These are phyloP conservation scores for Ananas comosus DNA, from an alignment of 176 grass and related monocot species.

Conservation along the genomic window DNA sequence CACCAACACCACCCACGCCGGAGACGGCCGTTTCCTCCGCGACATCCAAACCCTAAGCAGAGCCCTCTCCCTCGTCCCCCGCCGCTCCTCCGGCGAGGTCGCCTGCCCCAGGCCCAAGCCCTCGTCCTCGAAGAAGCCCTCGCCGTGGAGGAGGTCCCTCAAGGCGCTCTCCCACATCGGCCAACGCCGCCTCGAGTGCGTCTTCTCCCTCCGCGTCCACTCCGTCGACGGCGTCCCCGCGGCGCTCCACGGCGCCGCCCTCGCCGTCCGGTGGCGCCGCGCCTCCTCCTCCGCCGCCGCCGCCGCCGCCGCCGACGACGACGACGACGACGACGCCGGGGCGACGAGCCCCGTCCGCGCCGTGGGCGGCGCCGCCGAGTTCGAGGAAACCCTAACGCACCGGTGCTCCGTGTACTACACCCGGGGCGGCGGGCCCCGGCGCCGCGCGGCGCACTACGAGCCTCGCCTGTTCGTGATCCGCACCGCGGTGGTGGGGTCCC, in stretches of 20 bases:
- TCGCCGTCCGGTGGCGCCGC: constrained; percentile 62
- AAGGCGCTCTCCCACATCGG: constrained; percentile 81
- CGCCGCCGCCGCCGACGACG: too few relatives aligned
- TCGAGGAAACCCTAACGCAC: constrained; percentile 55
- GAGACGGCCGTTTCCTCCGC: constrained; percentile 52
- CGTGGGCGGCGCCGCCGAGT: constrained; percentile 41
- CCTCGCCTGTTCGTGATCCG: constrained; percentile 48
- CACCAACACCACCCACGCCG: constrained; percentile 33
- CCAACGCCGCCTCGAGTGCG: constrained; percentile 70
- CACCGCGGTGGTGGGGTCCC: constrained; percentile 24
- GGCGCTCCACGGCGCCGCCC: constrained; percentile 35
- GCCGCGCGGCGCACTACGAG: constrained; percentile 74
- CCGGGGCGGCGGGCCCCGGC: constrained; percentile 24
- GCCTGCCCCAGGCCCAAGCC: too few relatives aligned
- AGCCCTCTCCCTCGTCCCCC: constrained; percentile 89
- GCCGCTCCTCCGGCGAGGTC: too few relatives aligned
- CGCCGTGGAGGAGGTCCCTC: constrained; percentile 50
- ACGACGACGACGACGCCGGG: too few relatives aligned
- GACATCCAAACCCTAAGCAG: constrained; percentile 82
- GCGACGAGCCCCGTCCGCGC: constrained; percentile 38
- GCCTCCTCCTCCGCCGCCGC: constrained; percentile 24
- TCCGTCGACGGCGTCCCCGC: constrained; percentile 68
- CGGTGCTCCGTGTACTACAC: constrained; percentile 55
- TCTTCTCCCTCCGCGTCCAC: constrained; percentile 73
- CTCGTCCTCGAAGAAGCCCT: background rate